Evolutionary conservation across 2,329 filamentous ascomycete species (phyloP), one percentile per base, ranked within the genome.

Genomic region (Aspergillus fumigatus): DNA sequence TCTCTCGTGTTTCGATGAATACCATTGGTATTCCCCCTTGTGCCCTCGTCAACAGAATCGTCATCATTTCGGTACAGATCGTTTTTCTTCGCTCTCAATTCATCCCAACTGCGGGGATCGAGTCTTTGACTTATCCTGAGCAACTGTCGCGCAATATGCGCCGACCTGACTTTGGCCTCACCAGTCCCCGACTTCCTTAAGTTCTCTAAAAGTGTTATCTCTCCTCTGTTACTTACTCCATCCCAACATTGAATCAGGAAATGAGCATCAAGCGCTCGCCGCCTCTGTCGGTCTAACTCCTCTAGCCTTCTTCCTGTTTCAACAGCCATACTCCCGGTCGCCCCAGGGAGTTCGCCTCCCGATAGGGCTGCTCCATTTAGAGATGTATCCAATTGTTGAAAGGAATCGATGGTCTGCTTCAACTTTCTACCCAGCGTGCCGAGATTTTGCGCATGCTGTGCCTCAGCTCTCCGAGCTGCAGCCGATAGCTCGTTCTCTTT

Each of bases 241-340:
- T 91, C 86, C 93, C 94, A 99, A 77, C 94, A 99, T 71, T 96
- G 89, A 62, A 99, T 92, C 57, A 99, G 76, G 71, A 97, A 97
- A 70, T 90, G 93, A 59, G 94, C 92, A 77, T 99, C 94, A 71
- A 94, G 83, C 32, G 94, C 94, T 58, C 93, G 82, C 70, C 91
- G 88, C 65, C 92, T 82, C 77, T 99, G 96, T 68, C 91, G 86
- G 74, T 99, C 94, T 58, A 99, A 81, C 73, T 97, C 93, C 77
- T 99, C 94, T 10, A 99, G 80, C 68, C 88, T 87, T 77, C 96
- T 92, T 65, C 94, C 94, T 52, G 97, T 97, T 72, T 96, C 90
- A 53, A 99, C 91, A 0, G 94, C 94, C 61, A 94, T 85, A 70
- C 93, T 96, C 1, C 93, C 93, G 27, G 89, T 91, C 8, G 75